These are phyloP conservation scores for Flagelloscypha sp. DNA, from an alignment of 768 basidiomycete species.

Conservation along the genomic window DNA sequence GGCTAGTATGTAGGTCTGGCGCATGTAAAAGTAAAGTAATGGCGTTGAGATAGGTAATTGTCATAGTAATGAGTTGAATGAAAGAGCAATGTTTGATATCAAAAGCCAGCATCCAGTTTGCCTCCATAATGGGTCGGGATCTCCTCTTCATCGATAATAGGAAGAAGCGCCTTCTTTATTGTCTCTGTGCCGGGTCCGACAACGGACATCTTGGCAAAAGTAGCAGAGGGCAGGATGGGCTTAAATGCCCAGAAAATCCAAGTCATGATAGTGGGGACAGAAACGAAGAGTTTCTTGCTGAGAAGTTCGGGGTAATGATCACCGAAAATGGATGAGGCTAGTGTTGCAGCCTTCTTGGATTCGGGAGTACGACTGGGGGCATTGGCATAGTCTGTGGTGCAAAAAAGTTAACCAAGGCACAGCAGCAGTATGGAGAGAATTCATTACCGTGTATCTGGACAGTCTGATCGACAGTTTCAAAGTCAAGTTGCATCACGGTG, in stretches of 20 bases:
- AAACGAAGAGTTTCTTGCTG: constrained; percentile 74
- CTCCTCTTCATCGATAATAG: constrained; percentile 44
- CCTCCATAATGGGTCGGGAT: constrained; percentile 72
- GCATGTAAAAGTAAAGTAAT: too few species aligned
- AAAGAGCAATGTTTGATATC: too few species aligned
- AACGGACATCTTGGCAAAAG: constrained; percentile 75
- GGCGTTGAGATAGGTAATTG: too few species aligned
- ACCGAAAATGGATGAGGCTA: constrained; percentile 68
- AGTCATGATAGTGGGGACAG: constrained; percentile 65
- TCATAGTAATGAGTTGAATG: too few species aligned
- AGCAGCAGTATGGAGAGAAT: neutral
- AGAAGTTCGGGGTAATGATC: constrained; percentile 76
- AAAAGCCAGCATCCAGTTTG: constrained; percentile 47
- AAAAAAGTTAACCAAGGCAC: constrained; percentile 1
- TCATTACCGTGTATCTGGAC: constrained; percentile 60
- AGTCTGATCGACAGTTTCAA: constrained; percentile 63
- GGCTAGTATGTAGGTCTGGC: too few species aligned
- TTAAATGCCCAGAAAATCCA: constrained; percentile 87
- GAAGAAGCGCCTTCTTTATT: constrained; percentile 53
- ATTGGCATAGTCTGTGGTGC: constrained; percentile 53
- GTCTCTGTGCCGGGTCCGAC: constrained; percentile 56
- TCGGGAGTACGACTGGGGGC: constrained; percentile 60
- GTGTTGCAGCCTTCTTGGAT: constrained; percentile 69
- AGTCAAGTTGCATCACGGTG: constrained; percentile 55
- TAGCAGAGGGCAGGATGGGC: constrained; percentile 59